Evolutionary conservation across 2,329 filamentous ascomycete species (phyloP), one percentile per base, ranked within the genome.

Genomic region (Balansia obtecta): DNA sequence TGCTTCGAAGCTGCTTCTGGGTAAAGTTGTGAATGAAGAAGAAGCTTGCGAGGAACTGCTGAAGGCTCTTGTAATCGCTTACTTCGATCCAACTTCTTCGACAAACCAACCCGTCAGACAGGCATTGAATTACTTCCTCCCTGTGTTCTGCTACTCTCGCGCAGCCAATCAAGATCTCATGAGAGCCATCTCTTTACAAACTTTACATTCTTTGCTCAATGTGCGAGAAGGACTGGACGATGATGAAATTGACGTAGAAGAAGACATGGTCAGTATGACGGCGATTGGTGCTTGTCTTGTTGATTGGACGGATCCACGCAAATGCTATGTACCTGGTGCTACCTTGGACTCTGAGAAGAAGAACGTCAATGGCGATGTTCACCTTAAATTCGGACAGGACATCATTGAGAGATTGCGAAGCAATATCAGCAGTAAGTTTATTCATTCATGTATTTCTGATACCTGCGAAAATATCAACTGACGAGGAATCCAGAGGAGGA

Each of bases 281-380:
- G 79, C 83, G 3, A 86, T 95, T 52, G 88, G 87, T 1, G 82
- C 86, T 3, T 91, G 89, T 60, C 71, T 97, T 8, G 80, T 90
- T 0, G 91, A 97, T 64, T 97, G 91, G 93, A 97, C 91, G 0
- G 91, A 97, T 64, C 89, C 90, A 38, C 76, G 91, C 46, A 90
- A 94, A 65, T 87, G 71, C 69, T 86, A 69, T 68, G 76, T 65
- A 51, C 75, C 70, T 56, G 71, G 67, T 4, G 58, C 68, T 1
- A 60, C 74, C 1, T 68, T 71, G 52, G 79, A 85, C 46, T 72
- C 71, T 1, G 74, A 78, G 49, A 83, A 79, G 65, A 83, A 77
- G 69, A 73, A 71, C 48, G 76, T 86, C 15, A 84, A 86, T 55
- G 85, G 85, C 9, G 84, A 89, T 63, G 82, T 91, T 3, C 91